Percentiles rank a stretch among this genome's conserved stretches.
Evolutionary conservation across 805 yeast genomes (phyloP).

Genomic region (Kuraishia capsulata): DNA sequence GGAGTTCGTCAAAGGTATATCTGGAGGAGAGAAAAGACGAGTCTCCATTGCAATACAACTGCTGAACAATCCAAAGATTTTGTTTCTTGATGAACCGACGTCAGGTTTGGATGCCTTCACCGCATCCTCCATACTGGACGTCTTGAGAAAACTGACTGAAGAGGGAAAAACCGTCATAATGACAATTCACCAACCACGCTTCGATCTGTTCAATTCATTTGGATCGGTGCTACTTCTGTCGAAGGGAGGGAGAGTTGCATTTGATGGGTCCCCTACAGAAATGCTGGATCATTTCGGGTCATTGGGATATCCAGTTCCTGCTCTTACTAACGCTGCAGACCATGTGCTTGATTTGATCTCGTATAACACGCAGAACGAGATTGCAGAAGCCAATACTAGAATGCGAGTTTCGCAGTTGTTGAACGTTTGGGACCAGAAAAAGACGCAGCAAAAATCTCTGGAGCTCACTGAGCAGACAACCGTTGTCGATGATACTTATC

Average conservation of each 20-base stretch:
- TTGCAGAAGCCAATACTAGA: conserved; percentile 29
- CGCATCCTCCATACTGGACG: conserved; percentile 54
- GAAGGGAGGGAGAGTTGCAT: conserved; percentile 64
- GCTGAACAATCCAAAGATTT: conserved; percentile 58
- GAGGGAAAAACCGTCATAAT: conserved; percentile 56
- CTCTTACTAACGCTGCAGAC: conserved; percentile 63
- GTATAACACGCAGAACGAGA: conserved; percentile 34
- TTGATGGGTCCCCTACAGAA: conserved; percentile 44
- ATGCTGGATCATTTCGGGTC: conserved; percentile 36
- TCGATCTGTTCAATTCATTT: conserved; percentile 52
- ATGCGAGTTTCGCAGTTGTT: conserved; percentile 30
- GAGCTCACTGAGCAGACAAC: conserved; percentile 4
- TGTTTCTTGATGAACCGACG: conserved; percentile 82
- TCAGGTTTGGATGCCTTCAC: conserved; percentile 82
- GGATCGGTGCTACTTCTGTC: conserved; percentile 68
- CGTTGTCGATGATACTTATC: conserved; percentile 6
- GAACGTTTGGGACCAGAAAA: conserved; percentile 23
- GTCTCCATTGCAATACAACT: conserved; percentile 77
- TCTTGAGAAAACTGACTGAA: conserved; percentile 48
- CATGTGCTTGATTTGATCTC: conserved; percentile 64
- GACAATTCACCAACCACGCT: conserved; percentile 82
- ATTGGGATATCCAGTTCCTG: conserved; percentile 50
- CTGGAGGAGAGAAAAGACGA: conserved; percentile 78
- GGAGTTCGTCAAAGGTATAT: conserved; percentile 52
- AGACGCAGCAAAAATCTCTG: not conserved